Conservation (phyloP, 2,329 filamentous ascomycete genomes). For the Geosmithia flava region DNA sequence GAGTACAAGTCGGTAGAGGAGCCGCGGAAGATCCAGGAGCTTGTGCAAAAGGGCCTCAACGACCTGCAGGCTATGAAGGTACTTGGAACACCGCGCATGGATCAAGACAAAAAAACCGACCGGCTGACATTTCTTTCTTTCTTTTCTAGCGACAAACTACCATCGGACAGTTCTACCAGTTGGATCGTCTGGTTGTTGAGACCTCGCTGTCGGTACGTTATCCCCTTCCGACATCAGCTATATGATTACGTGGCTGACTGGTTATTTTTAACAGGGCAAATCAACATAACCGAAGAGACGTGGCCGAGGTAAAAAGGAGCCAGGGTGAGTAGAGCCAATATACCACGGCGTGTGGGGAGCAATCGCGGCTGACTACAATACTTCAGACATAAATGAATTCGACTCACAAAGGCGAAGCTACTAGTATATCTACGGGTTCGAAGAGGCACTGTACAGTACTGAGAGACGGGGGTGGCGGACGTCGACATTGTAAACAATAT, state of each 20-base stretch:
- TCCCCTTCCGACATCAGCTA: neutral
- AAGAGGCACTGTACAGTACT: constrained; percentile 1
- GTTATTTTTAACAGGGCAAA: constrained; percentile 41
- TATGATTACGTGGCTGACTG: constrained; percentile 1
- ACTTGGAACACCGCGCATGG: neutral
- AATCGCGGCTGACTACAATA: neutral
- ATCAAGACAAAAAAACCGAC: neutral
- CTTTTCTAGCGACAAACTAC: constrained; percentile 72
- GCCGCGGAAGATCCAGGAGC: constrained; percentile 66
- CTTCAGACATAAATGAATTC: neutral
- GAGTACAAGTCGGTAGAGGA: constrained; percentile 67
- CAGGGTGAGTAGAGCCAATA: constrained; percentile 44
- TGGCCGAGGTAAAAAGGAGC: constrained; percentile 61
- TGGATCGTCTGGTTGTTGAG: constrained; percentile 86
- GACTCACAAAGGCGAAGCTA: neutral
- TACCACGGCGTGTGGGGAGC: neutral
- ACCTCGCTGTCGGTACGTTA: constrained; percentile 58
- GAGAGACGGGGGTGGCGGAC: neutral
- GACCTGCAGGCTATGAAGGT: constrained; percentile 90
- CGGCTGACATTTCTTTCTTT: neutral
- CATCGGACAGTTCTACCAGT: constrained; percentile 87
- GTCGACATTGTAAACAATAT: constrained; percentile 1
- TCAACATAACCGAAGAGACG: constrained; percentile 39
- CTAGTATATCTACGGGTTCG: neutral
- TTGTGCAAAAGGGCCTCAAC: constrained; percentile 78